Evolutionary conservation across 129 eudicot genomes (phyloP).

Genomic region (Lonicera japonica): DNA sequence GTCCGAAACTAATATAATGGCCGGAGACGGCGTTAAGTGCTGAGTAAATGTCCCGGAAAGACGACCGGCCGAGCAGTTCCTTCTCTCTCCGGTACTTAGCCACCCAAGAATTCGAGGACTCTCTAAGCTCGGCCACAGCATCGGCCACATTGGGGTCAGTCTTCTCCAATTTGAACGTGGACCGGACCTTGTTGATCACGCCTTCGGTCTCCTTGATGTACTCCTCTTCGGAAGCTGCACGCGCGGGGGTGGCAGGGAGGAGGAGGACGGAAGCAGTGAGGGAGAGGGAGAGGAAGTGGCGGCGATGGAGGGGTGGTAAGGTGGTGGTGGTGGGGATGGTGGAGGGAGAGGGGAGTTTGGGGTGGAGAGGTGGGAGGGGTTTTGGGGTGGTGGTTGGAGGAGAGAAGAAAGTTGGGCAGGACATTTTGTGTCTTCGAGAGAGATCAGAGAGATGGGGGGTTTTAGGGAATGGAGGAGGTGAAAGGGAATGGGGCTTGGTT

Average conservation of each 20-base stretch:
- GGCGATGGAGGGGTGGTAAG: constrained; percentile 26
- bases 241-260: constrained; percentile 27
- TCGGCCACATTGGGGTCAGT: constrained; percentile 69
- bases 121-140: constrained; percentile 81
- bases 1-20: constrained; percentile 92
- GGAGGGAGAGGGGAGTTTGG: neutral
- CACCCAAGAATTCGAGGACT: constrained; percentile 79
- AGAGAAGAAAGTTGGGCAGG: constrained; percentile 71
- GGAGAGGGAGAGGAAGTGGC: constrained; percentile 37
- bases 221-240: constrained; percentile 71
- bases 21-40: constrained; percentile 95
- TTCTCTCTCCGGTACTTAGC: constrained; percentile 95
- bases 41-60: constrained; percentile 89
- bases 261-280: constrained; percentile 28
- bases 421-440: constrained; percentile 38
- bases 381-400: constrained; percentile 71
- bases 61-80: constrained; percentile 63
- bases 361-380: constrained; percentile 38
- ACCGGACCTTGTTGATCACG: constrained; percentile 69
- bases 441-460: constrained; percentile 4
- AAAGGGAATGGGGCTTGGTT: constrained; percentile 15
- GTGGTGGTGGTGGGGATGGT: constrained; percentile 28
- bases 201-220: constrained; percentile 69
- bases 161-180: constrained; percentile 60
- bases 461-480: constrained; percentile 12